Evolutionary conservation across 306 rosid genomes (phyloP), one percentile per base, ranked within the genome.

Genomic region (Cicer yamashitae): DNA sequence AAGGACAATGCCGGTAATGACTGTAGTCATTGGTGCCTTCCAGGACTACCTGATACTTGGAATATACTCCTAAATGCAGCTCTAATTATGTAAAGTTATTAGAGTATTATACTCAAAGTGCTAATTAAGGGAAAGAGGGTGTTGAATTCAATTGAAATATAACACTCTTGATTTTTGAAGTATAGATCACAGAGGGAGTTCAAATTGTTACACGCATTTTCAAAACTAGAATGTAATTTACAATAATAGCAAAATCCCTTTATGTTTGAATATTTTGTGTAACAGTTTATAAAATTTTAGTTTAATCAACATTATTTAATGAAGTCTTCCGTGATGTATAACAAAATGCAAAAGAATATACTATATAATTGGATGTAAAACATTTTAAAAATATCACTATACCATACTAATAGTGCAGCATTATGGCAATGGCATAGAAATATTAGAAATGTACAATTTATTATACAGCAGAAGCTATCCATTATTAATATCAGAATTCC

Each of bases 1-100:
- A 82, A 84, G 1, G 83, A 85, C 12, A 86, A 73, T 30, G 14
- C 81, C 0, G 89, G 96, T 74, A 91, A 77, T 2, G 99, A 94
- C 12, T 94, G 99, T 70, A 94, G 97, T 80, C 99, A 94, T 11
- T 94, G 99, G 99, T 94, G 99, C 79, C 80, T 94, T 5, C 96
- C 99, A 7, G 99, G 99, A 22, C 72, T 91, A 73, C 99, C 99
- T 9, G 99, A 94, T 81, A 88, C 96, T 8, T 94, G 99, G 99
- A 94, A 94, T 78, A 84, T 89, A 68, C 97, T 94, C 65, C 79
- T 92, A 14, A 85, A 89, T 56, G 91, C 96, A 13, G 88, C 90
- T 37, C 90, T 91, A 25, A 39, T 71, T 14, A 74, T 58, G 80
- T 87, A 86, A 79, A 51, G 12, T 40, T 41, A 17, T 40, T 41